phyloP scores from a whole-genome alignment of 495 filamentous ascomycete genomes.

The Aspergillus olivimuriae region DNA sequence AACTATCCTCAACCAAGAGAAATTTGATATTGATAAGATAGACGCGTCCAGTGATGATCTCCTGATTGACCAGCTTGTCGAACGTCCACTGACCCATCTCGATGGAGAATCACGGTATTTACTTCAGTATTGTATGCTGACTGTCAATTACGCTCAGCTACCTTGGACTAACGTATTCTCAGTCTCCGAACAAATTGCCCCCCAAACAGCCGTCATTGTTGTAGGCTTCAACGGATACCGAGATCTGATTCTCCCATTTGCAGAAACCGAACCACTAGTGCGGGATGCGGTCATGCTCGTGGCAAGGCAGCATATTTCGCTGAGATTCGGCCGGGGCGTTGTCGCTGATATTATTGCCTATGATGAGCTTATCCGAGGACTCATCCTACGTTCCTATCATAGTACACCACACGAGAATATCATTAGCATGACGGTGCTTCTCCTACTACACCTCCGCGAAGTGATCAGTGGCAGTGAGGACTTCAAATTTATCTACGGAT shows the following conservation, averaged over 20 bases:
- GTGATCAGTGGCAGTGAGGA: background rate
- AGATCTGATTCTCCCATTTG: slow-evolving; percentile 8
- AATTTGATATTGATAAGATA: too few relatives aligned
- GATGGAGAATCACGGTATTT: background rate
- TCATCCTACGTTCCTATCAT: too few relatives aligned
- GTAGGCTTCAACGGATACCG: slow-evolving; percentile 8
- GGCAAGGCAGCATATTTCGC: slow-evolving; percentile 1
- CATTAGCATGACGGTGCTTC: background rate
- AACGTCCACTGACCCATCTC: too few relatives aligned
- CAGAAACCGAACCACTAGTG: slow-evolving; percentile 3
- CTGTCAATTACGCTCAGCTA: too few relatives aligned
- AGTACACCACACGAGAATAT: background rate
- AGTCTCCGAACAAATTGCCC: slow-evolving; percentile 4
- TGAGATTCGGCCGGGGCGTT: background rate
- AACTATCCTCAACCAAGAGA: too few relatives aligned
- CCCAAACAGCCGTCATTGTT: slow-evolving; percentile 4
- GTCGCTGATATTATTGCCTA: background rate
- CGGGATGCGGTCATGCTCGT: slow-evolving; percentile 1
- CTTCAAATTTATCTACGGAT: background rate
- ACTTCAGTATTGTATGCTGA: background rate
- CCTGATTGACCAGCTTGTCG: too few relatives aligned
- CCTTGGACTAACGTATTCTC: background rate
- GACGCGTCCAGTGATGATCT: too few relatives aligned
- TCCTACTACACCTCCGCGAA: background rate
- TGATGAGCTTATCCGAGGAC: background rate